A percentile compares a stretch with the other conserved stretches of the same genome.
phyloP scores from a whole-genome alignment of 176 grass and related monocot species.

The Pontederia crassipes region DNA sequence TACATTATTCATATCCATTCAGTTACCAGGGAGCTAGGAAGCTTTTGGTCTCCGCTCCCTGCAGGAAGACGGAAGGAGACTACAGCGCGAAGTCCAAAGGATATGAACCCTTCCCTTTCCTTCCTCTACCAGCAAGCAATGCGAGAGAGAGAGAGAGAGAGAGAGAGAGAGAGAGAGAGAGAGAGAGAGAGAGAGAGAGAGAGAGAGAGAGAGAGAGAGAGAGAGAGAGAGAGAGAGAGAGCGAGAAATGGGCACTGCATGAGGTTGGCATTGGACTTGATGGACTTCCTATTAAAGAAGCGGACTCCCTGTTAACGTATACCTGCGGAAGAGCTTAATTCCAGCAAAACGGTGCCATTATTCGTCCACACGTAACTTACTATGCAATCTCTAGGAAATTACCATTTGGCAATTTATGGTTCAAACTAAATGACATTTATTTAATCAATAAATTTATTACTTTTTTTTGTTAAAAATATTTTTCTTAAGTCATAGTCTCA shows the following conservation, averaged over 20 bases:
- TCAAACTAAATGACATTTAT: no score
- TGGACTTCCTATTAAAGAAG: conserved; percentile 31
- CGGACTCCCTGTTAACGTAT: background rate
- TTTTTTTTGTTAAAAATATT: no score
- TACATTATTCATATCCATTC: no score
- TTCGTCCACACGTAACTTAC: no score
- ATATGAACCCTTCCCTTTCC: background rate
- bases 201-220: background rate
- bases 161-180: no score
- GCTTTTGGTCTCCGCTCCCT: no score
- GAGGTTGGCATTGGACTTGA: conserved; percentile 30
- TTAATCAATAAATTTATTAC: no score
- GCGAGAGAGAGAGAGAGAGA: background rate
- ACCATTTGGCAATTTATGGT: no score
- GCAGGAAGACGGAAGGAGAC: background rate
- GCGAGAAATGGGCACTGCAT: conserved; percentile 40
- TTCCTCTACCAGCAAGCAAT: background rate
- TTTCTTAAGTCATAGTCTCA: no score
- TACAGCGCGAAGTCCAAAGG: background rate
- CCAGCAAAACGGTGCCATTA: no score
- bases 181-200: background rate
- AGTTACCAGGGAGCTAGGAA: no score
- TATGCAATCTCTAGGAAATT: no score
- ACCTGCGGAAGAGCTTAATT: background rate
- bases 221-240: conserved; percentile 11